Percentiles rank a stretch among this genome's conserved stretches.
Evolutionary conservation across 257 asterid species (phyloP).

Genomic region (Ajuga chamaepitys): DNA sequence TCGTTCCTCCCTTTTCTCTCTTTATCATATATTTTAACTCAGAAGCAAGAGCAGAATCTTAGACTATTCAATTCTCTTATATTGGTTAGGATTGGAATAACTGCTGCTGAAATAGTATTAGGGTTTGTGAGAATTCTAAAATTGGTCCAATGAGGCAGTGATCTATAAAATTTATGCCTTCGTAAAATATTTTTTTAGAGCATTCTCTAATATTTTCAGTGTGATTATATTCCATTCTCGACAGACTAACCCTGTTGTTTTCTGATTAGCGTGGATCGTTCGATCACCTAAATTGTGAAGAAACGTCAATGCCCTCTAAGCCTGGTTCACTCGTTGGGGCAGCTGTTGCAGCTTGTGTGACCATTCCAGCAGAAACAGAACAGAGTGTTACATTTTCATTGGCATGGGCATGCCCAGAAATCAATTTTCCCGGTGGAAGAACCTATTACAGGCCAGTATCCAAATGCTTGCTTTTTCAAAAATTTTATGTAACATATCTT

Average conservation of each 20-base stretch:
- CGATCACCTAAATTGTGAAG: slow-evolving; percentile 61
- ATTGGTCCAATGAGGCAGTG: not conserved
- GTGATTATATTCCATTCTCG: slow-evolving; percentile 17
- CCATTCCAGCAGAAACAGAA: slow-evolving; percentile 57
- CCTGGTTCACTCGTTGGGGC: slow-evolving; percentile 79
- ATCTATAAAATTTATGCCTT: not conserved
- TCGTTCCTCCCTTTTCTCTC: not conserved
- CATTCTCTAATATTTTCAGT: not conserved
- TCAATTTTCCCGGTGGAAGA: slow-evolving; percentile 69
- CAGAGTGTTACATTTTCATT: slow-evolving; percentile 66
- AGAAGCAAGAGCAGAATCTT: not conserved
- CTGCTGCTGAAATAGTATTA: not conserved
- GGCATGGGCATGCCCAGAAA: slow-evolving; percentile 94
- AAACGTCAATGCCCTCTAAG: slow-evolving; percentile 69
- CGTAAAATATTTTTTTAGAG: not conserved
- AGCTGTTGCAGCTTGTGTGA: slow-evolving; percentile 82
- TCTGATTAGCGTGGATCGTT: slow-evolving; percentile 78
- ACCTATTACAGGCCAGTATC: slow-evolving; percentile 75
- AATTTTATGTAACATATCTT: not conserved
- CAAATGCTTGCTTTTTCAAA: slow-evolving; percentile 8
- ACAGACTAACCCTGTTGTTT: slow-evolving; percentile 27
- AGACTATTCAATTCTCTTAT: not conserved
- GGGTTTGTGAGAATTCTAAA: not conserved
- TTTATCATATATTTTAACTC: not conserved
- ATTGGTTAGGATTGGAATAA: not conserved